These are phyloP conservation scores for Hypoxylon rickii DNA, from an alignment of 495 filamentous ascomycete species.

Conservation along the genomic window DNA sequence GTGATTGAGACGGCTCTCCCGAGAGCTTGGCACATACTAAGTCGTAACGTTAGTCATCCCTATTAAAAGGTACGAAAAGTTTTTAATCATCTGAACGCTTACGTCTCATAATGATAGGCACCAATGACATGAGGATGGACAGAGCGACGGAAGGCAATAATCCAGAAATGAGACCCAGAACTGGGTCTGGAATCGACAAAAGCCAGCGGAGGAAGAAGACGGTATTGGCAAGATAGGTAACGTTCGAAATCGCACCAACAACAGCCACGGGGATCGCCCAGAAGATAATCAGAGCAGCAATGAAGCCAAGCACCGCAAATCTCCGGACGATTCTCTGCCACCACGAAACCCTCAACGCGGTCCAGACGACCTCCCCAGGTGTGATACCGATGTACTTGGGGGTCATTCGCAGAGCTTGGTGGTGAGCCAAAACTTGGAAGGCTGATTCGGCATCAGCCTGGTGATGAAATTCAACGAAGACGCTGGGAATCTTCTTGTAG, in stretches of 20 bases:
- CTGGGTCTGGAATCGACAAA: slow-evolving; percentile 65
- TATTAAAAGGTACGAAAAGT: too few relatives aligned
- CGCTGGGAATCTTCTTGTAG: slow-evolving; percentile 68
- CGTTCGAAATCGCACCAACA: slow-evolving; percentile 86
- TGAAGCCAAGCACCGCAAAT: slow-evolving; percentile 69
- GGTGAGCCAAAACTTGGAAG: slow-evolving; percentile 83
- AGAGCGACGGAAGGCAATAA: slow-evolving; percentile 81
- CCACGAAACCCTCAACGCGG: slow-evolving; percentile 84
- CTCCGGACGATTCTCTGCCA: slow-evolving; percentile 79
- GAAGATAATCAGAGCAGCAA: slow-evolving; percentile 84
- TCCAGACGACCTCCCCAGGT: slow-evolving; percentile 88
- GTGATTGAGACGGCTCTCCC: slow-evolving; percentile 76
- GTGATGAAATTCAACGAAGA: slow-evolving; percentile 86
- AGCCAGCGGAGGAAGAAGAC: slow-evolving; percentile 78
- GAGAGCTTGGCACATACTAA: slow-evolving; percentile 71
- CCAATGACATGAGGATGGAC: slow-evolving; percentile 83
- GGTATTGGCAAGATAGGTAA: slow-evolving; percentile 64
- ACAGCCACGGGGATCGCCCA: slow-evolving; percentile 92
- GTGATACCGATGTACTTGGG: slow-evolving; percentile 85
- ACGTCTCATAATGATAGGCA: slow-evolving; percentile 79
- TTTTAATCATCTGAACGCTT: too few relatives aligned
- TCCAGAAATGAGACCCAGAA: slow-evolving; percentile 84
- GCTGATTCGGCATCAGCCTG: slow-evolving; percentile 86
- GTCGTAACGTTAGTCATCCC: too few relatives aligned
- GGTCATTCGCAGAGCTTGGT: slow-evolving; percentile 90